Conservation (phyloP, 352 stramenopile species). For the Phytopythium delawarense region DNA sequence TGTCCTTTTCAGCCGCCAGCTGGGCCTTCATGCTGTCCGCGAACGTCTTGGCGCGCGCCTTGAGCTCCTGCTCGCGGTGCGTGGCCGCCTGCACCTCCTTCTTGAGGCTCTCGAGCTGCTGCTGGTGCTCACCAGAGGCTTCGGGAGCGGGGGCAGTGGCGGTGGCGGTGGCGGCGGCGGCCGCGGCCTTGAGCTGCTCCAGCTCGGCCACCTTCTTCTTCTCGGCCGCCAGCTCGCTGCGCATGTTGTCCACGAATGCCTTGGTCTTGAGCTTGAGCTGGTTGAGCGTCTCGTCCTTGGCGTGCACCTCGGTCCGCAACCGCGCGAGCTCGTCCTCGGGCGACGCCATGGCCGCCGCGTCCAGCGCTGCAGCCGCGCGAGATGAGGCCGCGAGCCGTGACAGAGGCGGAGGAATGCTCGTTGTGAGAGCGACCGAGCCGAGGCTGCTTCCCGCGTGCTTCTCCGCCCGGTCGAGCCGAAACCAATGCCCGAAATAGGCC, state of each 20-base stretch:
- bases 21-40: conserved; percentile 66
- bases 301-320: conserved; percentile 48
- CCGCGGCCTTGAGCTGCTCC: conserved; percentile 35
- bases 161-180: conserved; percentile 2
- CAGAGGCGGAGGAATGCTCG: not conserved
- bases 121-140: not conserved
- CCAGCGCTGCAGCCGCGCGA: not conserved
- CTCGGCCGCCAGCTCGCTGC: conserved; percentile 45
- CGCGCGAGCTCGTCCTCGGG: conserved; percentile 43
- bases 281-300: conserved; percentile 78
- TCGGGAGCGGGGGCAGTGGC: conserved; percentile 1
- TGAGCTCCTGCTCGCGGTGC: conserved; percentile 59
- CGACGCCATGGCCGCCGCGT: conserved; percentile 1
- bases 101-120: conserved; percentile 36
- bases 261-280: conserved; percentile 84
- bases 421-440: not conserved
- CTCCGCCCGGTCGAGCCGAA: not conserved
- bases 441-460: too few species aligned
- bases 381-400: not conserved
- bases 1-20: conserved; percentile 57
- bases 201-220: conserved; percentile 65
- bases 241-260: conserved; percentile 79
- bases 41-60: conserved; percentile 62
- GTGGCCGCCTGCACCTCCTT: conserved; percentile 37
- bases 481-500: conserved; percentile 1